Conservation (phyloP, 225 moss, liverwort and hornwort species). For the Asterella californica region DNA sequence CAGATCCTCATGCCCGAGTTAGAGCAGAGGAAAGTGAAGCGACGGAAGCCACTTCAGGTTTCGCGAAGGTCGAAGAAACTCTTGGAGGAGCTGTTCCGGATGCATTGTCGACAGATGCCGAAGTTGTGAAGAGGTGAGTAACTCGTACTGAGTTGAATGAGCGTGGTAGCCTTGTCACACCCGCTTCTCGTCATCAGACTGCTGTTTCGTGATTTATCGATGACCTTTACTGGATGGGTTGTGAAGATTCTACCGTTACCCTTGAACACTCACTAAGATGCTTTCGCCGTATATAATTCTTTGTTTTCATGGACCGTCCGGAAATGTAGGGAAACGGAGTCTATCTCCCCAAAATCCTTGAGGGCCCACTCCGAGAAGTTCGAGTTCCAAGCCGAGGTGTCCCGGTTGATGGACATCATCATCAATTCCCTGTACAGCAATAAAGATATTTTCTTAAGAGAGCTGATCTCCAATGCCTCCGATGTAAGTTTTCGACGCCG, state of each 20-base stretch:
- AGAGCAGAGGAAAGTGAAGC: slow-evolving; percentile 40
- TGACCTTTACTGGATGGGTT: not conserved
- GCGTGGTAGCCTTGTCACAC: too few species aligned
- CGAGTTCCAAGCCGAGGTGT: slow-evolving; percentile 99
- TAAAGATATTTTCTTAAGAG: slow-evolving; percentile 92
- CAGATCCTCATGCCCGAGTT: slow-evolving; percentile 39
- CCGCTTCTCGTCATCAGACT: too few species aligned
- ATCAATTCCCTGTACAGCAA: slow-evolving; percentile 98
- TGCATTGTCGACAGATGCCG: slow-evolving; percentile 38
- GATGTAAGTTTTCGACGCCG: slow-evolving; percentile 51
- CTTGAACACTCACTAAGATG: not conserved
- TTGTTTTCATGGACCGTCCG: not conserved
- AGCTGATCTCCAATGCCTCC: slow-evolving; percentile 97
- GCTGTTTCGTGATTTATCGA: not conserved
- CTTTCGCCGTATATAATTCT: not conserved
- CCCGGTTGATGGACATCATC: slow-evolving; percentile 99
- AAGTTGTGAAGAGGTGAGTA: slow-evolving; percentile 39
- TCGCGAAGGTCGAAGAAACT: slow-evolving; percentile 39
- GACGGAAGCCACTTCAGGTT: slow-evolving; percentile 29
- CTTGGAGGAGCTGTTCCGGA: slow-evolving; percentile 44
- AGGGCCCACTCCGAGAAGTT: slow-evolving; percentile 83
- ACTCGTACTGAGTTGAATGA: too few species aligned
- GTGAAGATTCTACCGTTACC: not conserved
- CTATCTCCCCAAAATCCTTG: slow-evolving; percentile 61
- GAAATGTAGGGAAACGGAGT: slow-evolving; percentile 80